Evolutionary conservation across 257 asterid species (phyloP).

Genomic region (Scutellaria galericulata): DNA sequence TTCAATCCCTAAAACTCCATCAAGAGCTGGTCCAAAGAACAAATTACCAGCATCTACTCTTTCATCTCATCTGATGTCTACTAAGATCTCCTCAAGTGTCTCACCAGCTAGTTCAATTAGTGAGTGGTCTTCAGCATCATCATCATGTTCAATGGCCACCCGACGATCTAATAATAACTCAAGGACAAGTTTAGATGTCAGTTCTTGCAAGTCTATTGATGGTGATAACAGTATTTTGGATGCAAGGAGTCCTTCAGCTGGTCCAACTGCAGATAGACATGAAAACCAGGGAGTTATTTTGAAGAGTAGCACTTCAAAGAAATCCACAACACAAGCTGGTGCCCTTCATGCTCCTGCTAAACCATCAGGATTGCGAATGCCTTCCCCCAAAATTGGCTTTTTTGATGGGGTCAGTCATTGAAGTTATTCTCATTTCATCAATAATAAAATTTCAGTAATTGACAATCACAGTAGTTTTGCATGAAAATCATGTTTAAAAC

Average conservation of each 20-base stretch:
- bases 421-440: constrained; percentile 28
- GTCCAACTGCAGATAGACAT: constrained; percentile 46
- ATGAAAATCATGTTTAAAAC: constrained; percentile 10
- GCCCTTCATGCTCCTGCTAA: constrained; percentile 53
- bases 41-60: constrained; percentile 53
- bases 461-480: constrained; percentile 21
- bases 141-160: constrained; percentile 65
- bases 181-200: constrained; percentile 66
- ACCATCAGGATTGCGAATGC: constrained; percentile 92
- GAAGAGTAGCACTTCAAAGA: constrained; percentile 44
- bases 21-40: constrained; percentile 53
- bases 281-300: constrained; percentile 42
- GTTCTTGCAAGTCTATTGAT: constrained; percentile 62
- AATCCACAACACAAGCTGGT: constrained; percentile 46
- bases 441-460: not conserved
- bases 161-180: constrained; percentile 48
- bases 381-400: constrained; percentile 91
- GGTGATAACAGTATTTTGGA: constrained; percentile 43
- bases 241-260: constrained; percentile 37
- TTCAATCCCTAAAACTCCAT: constrained; percentile 58
- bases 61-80: constrained; percentile 56
- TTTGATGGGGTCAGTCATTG: constrained; percentile 89
- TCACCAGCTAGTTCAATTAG: constrained; percentile 96
- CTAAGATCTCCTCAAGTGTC: constrained; percentile 62
- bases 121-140: constrained; percentile 94